Conservation (phyloP, 176 grass and related monocot genomes). For the Pontederia crassipes region DNA sequence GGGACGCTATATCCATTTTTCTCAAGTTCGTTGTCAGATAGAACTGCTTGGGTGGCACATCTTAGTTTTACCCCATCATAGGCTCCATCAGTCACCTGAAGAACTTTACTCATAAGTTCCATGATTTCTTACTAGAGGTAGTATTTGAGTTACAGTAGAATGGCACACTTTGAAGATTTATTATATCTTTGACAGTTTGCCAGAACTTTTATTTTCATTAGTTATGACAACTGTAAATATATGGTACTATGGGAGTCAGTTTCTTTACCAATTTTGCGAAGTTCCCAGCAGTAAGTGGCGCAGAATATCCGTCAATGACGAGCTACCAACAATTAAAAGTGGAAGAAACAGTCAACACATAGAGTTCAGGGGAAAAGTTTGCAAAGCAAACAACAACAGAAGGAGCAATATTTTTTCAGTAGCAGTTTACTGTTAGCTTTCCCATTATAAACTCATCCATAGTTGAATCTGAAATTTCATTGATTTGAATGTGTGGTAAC, state of each 20-base stretch:
- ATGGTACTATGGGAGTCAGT: slow-evolving; percentile 20
- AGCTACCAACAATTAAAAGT: slow-evolving; percentile 26
- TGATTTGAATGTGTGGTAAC: too few relatives aligned
- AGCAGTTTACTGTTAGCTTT: too few relatives aligned
- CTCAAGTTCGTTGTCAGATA: slow-evolving; percentile 52
- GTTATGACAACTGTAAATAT: background rate
- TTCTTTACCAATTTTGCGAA: slow-evolving; percentile 97
- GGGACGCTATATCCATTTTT: slow-evolving; percentile 62
- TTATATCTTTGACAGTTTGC: background rate
- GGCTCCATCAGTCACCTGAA: slow-evolving; percentile 71
- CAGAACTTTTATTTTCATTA: background rate
- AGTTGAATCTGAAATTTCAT: too few relatives aligned
- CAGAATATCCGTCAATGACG: slow-evolving; percentile 81
- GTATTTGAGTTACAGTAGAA: background rate
- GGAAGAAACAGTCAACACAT: background rate
- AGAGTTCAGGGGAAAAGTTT: background rate
- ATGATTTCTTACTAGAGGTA: background rate
- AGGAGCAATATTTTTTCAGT: too few relatives aligned
- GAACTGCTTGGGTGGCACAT: slow-evolving; percentile 72
- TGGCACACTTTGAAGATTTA: background rate
- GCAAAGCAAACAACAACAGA: too few relatives aligned
- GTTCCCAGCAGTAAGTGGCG: slow-evolving; percentile 78
- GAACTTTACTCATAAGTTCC: background rate
- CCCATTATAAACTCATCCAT: too few relatives aligned
- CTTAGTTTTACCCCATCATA: slow-evolving; percentile 74